Percentiles rank a stretch among this genome's conserved stretches.
These are phyloP conservation scores for Oropetium thomaeum DNA, from an alignment of 176 grass and related monocot genomes.

Conservation along the genomic window DNA sequence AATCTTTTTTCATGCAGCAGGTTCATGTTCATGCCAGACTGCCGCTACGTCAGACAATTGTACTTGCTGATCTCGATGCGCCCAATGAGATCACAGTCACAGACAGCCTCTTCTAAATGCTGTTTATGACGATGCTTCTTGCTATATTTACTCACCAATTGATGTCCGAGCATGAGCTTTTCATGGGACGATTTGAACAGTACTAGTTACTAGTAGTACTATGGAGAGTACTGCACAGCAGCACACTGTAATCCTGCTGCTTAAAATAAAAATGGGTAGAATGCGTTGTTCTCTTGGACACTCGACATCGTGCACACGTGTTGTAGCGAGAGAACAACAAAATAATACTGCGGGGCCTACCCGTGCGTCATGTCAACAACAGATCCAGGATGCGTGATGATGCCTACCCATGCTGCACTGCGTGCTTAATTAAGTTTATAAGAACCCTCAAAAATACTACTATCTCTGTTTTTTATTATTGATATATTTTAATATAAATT, in stretches of 20 bases:
- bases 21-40: background rate
- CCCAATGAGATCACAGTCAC: background rate
- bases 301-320: background rate
- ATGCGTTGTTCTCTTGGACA: background rate
- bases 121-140: constrained; percentile 22
- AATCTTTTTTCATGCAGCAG: background rate
- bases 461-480: too few relatives aligned
- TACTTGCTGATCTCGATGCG: constrained; percentile 7
- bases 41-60: background rate
- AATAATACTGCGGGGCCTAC: background rate
- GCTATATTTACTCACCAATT: background rate
- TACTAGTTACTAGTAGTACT: too few relatives aligned
- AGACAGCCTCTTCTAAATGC: background rate
- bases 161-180: background rate
- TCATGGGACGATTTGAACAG: too few relatives aligned
- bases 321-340: background rate
- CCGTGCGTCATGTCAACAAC: background rate
- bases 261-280: background rate
- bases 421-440: too few relatives aligned
- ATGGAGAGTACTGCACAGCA: too few relatives aligned
- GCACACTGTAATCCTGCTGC: too few relatives aligned
- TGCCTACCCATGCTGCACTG: too few relatives aligned
- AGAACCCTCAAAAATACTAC: too few relatives aligned
- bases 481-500: too few relatives aligned
- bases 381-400: too few relatives aligned